Evolutionary conservation across 1,284 basidiomycete species (phyloP).

Genomic region (Marasmius oreades): DNA sequence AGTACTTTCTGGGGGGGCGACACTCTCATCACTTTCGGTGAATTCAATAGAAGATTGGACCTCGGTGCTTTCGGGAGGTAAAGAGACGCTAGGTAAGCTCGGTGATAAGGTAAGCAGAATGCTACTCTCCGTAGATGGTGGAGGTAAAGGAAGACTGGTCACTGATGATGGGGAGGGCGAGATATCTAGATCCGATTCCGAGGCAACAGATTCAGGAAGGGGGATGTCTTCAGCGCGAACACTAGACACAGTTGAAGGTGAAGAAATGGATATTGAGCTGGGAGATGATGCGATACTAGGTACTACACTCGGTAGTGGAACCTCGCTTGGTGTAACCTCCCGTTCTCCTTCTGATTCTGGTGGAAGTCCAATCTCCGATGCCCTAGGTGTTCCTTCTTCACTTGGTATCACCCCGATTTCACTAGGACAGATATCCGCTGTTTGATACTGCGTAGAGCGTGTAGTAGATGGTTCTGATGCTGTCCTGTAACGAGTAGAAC

Average conservation of each 20-base stretch:
- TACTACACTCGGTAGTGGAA: not conserved
- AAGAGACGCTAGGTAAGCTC: not conserved
- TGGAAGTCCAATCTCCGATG: not conserved
- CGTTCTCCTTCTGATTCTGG: slow-evolving; percentile 1
- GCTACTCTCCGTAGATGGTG: slow-evolving; percentile 6
- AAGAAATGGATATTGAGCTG: slow-evolving; percentile 1
- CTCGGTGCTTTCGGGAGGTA: not conserved
- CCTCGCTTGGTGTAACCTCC: not conserved
- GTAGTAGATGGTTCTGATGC: slow-evolving; percentile 40
- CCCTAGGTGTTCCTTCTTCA: slow-evolving; percentile 36
- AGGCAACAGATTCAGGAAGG: slow-evolving; percentile 12
- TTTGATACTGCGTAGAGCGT: slow-evolving; percentile 44
- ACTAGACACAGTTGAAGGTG: not conserved
- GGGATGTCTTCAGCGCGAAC: slow-evolving; percentile 8
- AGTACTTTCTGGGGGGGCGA: not conserved
- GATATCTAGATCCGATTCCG: slow-evolving; percentile 11
- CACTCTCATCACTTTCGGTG: not conserved
- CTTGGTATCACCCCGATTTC: slow-evolving; percentile 36
- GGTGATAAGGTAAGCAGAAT: slow-evolving; percentile 7
- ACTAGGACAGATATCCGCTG: slow-evolving; percentile 45
- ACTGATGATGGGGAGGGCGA: slow-evolving; percentile 13
- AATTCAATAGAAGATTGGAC: not conserved
- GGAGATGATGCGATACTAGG: not conserved
- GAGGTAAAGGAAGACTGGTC: slow-evolving; percentile 9
- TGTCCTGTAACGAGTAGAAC: slow-evolving; percentile 48